Base-by-base conservation (phyloP, 139 green algal species). In the Edaphochlamys debaryana region DNA sequence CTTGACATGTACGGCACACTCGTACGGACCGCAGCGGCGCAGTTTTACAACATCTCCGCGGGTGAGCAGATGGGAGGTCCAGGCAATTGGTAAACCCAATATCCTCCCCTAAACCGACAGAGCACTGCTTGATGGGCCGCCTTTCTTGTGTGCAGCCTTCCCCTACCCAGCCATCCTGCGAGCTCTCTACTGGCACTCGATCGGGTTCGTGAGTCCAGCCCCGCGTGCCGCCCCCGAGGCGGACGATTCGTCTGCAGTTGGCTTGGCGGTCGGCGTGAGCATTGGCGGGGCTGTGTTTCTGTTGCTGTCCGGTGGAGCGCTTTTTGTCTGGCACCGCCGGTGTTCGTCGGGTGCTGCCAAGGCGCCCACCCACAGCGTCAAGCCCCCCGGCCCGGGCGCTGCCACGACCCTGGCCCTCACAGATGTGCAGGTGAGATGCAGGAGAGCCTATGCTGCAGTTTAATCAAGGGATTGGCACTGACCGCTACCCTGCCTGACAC, bases 401-500 rank as follows among this genome's bases (percentile, higher is more conserved):
- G 22, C 34, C 41, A 86, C 79, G 7, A 86, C 79, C 3, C 56
- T 86, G n/a, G 68, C 56, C 13, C 23, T 86, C 15, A 79, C 79
- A 1, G 79, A 86, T 32, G 68, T 79, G 68, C 79, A 85, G 79
- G 71, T 64, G 48, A 32, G 60, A n/a, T 36, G 60, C 60, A 17
- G 60, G 3, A 27, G 72, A 6, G 17, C 27, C 7, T 36, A 7
- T 67, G 25, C 8, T 17, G 6, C 58, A 7, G 29, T 34, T 19
- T 29, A 15, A 23, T 54, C 48, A 54, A 6, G 52, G 13, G 9
- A 20, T 27, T 4, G 52, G 17, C 52, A 4, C 52, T 27, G 17
- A 15, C 17, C 52, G 52, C 52, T 62, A 62, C 52, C 15, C 4
- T 22, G 17, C 52, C 17, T 29, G 20, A 62, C 52, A 6, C 4